A percentile compares a stretch with the other conserved stretches of the same genome.
Conservation (phyloP, 75 land plant genomes). For the Azolla pinnata region DNA sequence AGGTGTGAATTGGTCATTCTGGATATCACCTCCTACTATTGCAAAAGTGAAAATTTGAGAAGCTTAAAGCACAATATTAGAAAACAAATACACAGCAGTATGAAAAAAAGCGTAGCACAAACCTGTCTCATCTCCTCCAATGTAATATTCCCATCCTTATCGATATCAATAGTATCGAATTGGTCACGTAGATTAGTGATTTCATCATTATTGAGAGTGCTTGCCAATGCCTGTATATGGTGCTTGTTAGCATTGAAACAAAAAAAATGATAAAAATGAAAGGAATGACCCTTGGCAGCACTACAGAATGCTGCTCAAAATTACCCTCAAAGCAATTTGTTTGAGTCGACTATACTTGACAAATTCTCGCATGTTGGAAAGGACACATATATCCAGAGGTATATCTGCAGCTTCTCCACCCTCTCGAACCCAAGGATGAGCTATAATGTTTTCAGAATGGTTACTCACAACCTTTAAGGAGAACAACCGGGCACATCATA, state of each 20-base stretch:
- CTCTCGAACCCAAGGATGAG: constrained; percentile 32
- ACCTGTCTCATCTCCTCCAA: constrained; percentile 28
- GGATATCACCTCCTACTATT: too few species aligned
- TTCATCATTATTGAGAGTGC: constrained; percentile 19
- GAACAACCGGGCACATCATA: neutral
- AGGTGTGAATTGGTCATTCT: too few species aligned
- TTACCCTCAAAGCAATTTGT: constrained; percentile 27
- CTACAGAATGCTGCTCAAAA: neutral
- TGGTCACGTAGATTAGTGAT: constrained; percentile 17
- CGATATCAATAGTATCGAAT: constrained; percentile 20
- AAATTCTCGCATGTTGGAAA: constrained; percentile 29
- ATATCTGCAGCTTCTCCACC: constrained; percentile 27
- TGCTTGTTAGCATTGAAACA: neutral
- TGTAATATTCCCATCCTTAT: constrained; percentile 23
- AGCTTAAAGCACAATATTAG: constrained; percentile 1
- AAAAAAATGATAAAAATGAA: neutral
- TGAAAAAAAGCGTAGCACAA: neutral
- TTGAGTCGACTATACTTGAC: constrained; percentile 29
- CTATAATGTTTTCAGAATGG: constrained; percentile 3
- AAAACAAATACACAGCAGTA: neutral
- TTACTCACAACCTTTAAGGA: too few species aligned
- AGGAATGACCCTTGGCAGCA: neutral
- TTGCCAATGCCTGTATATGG: constrained; percentile 21
- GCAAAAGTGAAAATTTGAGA: neutral
- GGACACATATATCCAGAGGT: constrained; percentile 25